Base-by-base conservation (phyloP, 2,329 filamentous ascomycete species). In the Fusarium subtropicale region DNA sequence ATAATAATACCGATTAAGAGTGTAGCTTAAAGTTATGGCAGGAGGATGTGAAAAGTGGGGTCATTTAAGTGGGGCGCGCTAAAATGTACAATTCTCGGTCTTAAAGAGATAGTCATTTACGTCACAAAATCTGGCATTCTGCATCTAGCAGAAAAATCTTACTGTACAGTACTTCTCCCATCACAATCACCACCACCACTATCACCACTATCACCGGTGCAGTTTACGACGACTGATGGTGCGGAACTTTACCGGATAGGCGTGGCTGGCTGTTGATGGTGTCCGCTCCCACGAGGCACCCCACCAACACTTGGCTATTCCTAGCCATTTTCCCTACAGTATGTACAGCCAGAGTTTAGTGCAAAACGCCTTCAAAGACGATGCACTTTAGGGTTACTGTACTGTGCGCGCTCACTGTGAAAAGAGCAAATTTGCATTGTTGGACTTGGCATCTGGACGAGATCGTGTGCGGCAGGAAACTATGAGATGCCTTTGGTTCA, bases 261-360 rank as follows among this genome's bases (percentile, higher is more conserved):
- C 68, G 66, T 69, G 60, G 52, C 56, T 64, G 62, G 46, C 30
- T 64, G 31, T 54, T 63, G 47, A 53, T 47, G 57, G 55, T 69
- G 63, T 74, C 68, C 60, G 65, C 72, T 73, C 60, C 71, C 65
- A 73, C 62, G 63, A 68, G 64, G 69, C 57, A 60, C 69, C 72
- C 72, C 66, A 72, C 72, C 50, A 69, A 48, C 55, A 71, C 60
- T 56, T 69, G 59, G 62, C 64, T 38, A 48, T 52, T 55, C 62
- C 60, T 61, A 20, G 42, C 22, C 24, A 63, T 34, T 41, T 39
- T 15, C n/a, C 39, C 16, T 30, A 52, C 48, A 52, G 10, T 28
- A 54, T 44, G 10, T 28, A 54, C 47, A 58, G 61, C 54, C 33
- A 48, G 51, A 55, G 47, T 72, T 69, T 67, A 69, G 66, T 66